These are phyloP conservation scores for Coriolopsis trogii DNA, from an alignment of 1,284 basidiomycete species.

Conservation along the genomic window DNA sequence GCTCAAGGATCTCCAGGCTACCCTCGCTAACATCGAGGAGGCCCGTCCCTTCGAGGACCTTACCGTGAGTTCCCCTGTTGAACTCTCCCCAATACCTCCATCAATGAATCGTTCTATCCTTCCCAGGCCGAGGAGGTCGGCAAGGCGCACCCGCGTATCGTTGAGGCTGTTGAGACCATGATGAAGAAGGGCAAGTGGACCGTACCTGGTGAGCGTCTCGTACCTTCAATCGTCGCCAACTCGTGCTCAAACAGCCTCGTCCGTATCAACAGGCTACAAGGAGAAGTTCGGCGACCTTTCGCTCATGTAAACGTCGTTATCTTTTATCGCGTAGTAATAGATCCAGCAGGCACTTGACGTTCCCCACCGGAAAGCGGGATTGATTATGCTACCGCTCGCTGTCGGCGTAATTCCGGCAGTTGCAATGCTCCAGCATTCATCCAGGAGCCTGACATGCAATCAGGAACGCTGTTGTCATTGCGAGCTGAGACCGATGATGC, in stretches of 20 bases:
- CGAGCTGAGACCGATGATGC: neutral
- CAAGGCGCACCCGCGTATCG: constrained; percentile 91
- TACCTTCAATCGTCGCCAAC: neutral
- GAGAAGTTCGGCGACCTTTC: constrained; percentile 94
- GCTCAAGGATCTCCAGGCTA: constrained; percentile 90
- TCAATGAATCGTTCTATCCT: neutral
- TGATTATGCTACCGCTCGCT: neutral
- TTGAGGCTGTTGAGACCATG: constrained; percentile 95
- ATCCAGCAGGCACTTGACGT: constrained; percentile 24
- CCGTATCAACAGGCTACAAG: constrained; percentile 66
- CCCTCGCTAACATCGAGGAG: constrained; percentile 96
- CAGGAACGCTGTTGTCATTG: neutral
- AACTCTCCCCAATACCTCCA: neutral
- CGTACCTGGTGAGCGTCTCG: constrained; percentile 76
- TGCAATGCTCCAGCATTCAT: neutral
- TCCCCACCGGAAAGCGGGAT: neutral
- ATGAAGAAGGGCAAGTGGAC: constrained; percentile 99
- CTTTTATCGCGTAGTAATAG: constrained; percentile 22
- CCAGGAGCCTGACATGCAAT: neutral
- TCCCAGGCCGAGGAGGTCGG: constrained; percentile 86
- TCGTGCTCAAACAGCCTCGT: constrained; percentile 6
- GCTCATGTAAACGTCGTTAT: constrained; percentile 65
- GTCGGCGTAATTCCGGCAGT: neutral
- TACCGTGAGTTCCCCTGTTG: constrained; percentile 59
- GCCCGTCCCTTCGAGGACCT: constrained; percentile 98